Conservation (phyloP, 2,329 filamentous ascomycete genomes). For the Ascosphaera pollenicola region DNA sequence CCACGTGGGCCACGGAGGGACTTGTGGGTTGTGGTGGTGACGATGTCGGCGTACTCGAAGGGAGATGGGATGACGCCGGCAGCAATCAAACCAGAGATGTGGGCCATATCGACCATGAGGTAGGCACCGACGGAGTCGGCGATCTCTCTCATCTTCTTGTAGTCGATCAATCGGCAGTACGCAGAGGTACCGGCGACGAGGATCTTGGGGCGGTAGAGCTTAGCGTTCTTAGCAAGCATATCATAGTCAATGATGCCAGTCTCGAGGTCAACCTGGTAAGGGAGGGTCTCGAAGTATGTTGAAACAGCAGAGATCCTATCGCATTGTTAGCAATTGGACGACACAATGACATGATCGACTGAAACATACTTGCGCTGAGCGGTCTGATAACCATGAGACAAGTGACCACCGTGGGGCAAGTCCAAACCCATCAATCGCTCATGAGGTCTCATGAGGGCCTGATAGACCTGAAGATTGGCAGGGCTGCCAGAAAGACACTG, state of each 20-base stretch:
- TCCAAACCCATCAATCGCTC: constrained; percentile 95
- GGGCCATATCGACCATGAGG: constrained; percentile 87
- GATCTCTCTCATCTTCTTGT: constrained; percentile 74
- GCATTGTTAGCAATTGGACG: background rate
- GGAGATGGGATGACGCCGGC: constrained; percentile 79
- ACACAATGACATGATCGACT: background rate
- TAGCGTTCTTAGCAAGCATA: constrained; percentile 66
- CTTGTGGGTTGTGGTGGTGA: constrained; percentile 97
- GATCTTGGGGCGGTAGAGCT: constrained; percentile 83
- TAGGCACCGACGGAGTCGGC: constrained; percentile 84
- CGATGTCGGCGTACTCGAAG: constrained; percentile 76
- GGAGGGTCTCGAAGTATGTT: constrained; percentile 96
- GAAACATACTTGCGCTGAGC: constrained; percentile 53
- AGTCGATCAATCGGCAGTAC: constrained; percentile 91
- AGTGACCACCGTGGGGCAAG: constrained; percentile 83
- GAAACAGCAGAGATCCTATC: constrained; percentile 81
- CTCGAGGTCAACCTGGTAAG: constrained; percentile 73
- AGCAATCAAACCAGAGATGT: constrained; percentile 85
- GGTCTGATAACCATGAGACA: constrained; percentile 94
- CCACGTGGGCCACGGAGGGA: constrained; percentile 84
- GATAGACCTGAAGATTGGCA: constrained; percentile 95
- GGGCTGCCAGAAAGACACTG: constrained; percentile 84
- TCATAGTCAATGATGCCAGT: constrained; percentile 94
- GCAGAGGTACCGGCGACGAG: constrained; percentile 88
- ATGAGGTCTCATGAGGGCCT: constrained; percentile 79